Base-by-base conservation (phyloP, 208 protist species). In the Trypanosoma theileri region DNA sequence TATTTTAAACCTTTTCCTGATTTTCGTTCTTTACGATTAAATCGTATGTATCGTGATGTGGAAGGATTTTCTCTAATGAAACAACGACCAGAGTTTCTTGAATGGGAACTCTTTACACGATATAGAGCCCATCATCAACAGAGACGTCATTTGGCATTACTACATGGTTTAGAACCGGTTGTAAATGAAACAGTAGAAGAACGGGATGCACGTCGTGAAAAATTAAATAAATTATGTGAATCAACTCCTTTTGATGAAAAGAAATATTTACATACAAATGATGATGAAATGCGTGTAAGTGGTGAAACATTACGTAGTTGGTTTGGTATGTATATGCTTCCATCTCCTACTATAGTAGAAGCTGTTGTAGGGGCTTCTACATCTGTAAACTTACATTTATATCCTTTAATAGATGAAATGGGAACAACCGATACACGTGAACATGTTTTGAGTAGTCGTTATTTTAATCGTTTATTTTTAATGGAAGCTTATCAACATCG, bases 91-190 rank as follows among this genome's bases (percentile, higher is more conserved):
- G 88, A 94, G 45, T 83, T 86, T 64, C 75, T 93, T 17, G 88
- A 96, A 79, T 96, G 88, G 89, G 91, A 94, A 73, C 82, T 96
- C 40, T 96, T 96, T 66, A 86, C 80, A 21, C 86, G 91, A 51
- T 95, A 96, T 67, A 86, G 91, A 51, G 88, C 87, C 12, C 91
- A 96, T 73, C 84, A 93, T 74, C 72, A 93, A 67, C 91, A 96
- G 71, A 87, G 91, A 19, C 84, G 91, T 24, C 81, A 82, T 28
- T 61, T 96, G 45, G 91, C 91, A 31, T 77, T 94, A 16, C 71
- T 79, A 21, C 85, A 94, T 57, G 89, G 89, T 0, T 69, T 96
- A n/a, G 88, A 96, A 71, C 91, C 91, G n/a, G 74, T 86, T 31
- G 71, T 73, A 10, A 94, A 94, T 67, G 91, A 96, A 67, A 96